phyloP scores from a whole-genome alignment of 345 rosid species.

The Cochlearia excelsa region DNA sequence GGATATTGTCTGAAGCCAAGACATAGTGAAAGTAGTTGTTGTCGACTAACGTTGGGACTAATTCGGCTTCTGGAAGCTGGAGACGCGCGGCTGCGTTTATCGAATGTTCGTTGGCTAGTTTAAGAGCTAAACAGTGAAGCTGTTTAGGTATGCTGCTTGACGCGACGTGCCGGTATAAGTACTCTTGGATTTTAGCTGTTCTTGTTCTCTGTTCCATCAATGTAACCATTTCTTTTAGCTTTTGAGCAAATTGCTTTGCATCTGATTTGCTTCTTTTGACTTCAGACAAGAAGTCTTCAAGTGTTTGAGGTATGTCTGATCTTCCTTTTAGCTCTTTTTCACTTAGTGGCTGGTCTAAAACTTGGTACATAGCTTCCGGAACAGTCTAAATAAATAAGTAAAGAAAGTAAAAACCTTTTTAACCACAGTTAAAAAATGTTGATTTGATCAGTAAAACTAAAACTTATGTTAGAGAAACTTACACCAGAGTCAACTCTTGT shows the following conservation, averaged over 20 bases:
- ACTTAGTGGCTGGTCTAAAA: constrained; percentile 57
- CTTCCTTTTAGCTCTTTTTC: constrained; percentile 69
- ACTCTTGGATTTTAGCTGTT: constrained; percentile 90
- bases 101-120: constrained; percentile 82
- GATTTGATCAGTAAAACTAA: background rate
- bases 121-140: constrained; percentile 79
- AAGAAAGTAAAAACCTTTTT: background rate
- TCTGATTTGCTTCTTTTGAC: constrained; percentile 54
- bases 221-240: constrained; percentile 87
- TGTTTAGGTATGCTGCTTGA: constrained; percentile 96
- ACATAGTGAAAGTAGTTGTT: constrained; percentile 79
- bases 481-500: constrained; percentile 65
- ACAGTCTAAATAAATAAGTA: constrained; percentile 45
- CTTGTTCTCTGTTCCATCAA: constrained; percentile 88
- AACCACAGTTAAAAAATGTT: background rate
- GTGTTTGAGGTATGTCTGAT: constrained; percentile 71
- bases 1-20: constrained; percentile 88
- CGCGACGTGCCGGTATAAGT: constrained; percentile 83
- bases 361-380: constrained; percentile 77
- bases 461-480: constrained; percentile 31
- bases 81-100: constrained; percentile 92
- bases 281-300: constrained; percentile 71
- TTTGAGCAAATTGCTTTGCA: constrained; percentile 76
- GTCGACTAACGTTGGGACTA: constrained; percentile 82
- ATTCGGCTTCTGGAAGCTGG: constrained; percentile 79